Evolutionary conservation across 345 rosid genomes (phyloP).

Genomic region (Clausena lansium): DNA sequence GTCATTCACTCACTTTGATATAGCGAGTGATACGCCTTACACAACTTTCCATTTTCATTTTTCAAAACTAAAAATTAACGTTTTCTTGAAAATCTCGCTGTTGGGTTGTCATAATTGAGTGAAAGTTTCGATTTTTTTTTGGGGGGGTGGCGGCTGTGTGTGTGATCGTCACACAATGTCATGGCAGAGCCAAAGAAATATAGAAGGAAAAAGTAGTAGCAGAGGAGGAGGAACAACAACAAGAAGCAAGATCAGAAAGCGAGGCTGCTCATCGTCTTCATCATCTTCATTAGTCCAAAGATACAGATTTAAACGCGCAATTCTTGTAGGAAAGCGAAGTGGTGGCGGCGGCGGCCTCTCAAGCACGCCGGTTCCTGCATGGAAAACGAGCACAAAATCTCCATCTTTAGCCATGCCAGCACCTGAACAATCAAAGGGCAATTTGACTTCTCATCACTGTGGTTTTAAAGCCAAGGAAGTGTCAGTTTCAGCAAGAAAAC

Average conservation of each 20-base stretch:
- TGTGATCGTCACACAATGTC: slow-evolving; percentile 8
- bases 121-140: background rate
- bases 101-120: background rate
- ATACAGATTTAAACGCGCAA: slow-evolving; percentile 79
- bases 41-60: background rate
- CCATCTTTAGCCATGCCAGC: slow-evolving; percentile 34
- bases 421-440: slow-evolving; percentile 29
- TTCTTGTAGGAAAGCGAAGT: slow-evolving; percentile 57
- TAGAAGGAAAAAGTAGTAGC: slow-evolving; percentile 39
- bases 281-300: slow-evolving; percentile 68
- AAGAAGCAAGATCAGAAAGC: slow-evolving; percentile 83
- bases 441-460: slow-evolving; percentile 22
- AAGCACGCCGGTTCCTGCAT: slow-evolving; percentile 65
- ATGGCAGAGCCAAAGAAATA: slow-evolving; percentile 30
- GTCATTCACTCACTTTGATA: background rate
- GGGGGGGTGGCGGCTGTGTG: background rate
- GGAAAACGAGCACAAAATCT: slow-evolving; percentile 49
- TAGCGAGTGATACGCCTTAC: too few species aligned
- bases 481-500: slow-evolving; percentile 72
- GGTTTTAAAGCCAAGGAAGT: slow-evolving; percentile 34
- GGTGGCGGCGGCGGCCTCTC: slow-evolving; percentile 30
- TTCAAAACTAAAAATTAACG: background rate
- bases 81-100: background rate
- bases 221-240: background rate
- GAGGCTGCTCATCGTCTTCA: slow-evolving; percentile 82